Evolutionary conservation across 129 eudicot species (phyloP).

Genomic region (Flaveria bidentis): DNA sequence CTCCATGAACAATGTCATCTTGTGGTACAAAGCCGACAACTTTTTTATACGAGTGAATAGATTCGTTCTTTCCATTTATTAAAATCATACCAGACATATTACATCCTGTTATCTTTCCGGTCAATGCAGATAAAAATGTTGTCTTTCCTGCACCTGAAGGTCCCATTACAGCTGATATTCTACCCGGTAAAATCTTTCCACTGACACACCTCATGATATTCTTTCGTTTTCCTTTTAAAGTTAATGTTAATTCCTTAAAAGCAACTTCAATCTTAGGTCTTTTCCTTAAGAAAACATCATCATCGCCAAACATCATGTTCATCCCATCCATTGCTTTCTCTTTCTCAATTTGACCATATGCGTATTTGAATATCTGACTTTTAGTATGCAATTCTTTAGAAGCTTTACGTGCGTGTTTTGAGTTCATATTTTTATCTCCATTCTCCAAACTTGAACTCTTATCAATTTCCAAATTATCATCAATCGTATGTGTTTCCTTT

Average conservation of each 20-base stretch:
- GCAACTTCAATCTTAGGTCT: constrained; percentile 80
- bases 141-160: constrained; percentile 99
- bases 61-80: constrained; percentile 71
- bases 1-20: constrained; percentile 96
- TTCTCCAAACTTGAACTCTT: constrained; percentile 62
- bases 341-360: constrained; percentile 92
- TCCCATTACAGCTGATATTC: constrained; percentile 97
- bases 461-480: constrained; percentile 53
- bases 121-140: constrained; percentile 79
- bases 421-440: constrained; percentile 54
- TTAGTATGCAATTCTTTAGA: constrained; percentile 72
- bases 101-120: constrained; percentile 74
- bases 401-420: constrained; percentile 61
- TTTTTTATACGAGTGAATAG: constrained; percentile 74
- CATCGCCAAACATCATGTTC: constrained; percentile 49
- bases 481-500: constrained; percentile 49
- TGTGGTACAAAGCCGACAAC: constrained; percentile 94
- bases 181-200: constrained; percentile 79
- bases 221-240: constrained; percentile 66
- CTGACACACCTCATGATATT: constrained; percentile 82
- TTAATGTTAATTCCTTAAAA: constrained; percentile 80
- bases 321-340: constrained; percentile 91
- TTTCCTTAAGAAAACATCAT: constrained; percentile 40
- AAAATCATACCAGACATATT: constrained; percentile 63
- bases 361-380: constrained; percentile 91